Evolutionary conservation across 1,284 basidiomycete genomes (phyloP).

Genomic region (Austroboletus niveus): DNA sequence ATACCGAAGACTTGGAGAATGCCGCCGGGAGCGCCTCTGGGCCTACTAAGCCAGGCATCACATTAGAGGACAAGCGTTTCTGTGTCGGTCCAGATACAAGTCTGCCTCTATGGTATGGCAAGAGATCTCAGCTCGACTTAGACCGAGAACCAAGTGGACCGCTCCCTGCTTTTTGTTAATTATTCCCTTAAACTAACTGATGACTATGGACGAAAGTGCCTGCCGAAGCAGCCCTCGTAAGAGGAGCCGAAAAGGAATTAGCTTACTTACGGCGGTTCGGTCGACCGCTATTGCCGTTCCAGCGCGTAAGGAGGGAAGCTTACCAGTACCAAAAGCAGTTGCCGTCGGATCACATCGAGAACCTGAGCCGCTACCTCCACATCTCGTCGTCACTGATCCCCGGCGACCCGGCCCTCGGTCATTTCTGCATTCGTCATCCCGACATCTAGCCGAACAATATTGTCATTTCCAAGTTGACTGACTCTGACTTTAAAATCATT

Average conservation of each 20-base stretch:
- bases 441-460: no score
- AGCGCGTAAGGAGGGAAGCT: no score
- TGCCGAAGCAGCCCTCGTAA: constrained; percentile 44
- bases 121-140: constrained; percentile 36
- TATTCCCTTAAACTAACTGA: constrained; percentile 2
- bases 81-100: constrained; percentile 46
- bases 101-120: constrained; percentile 38
- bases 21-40: constrained; percentile 25
- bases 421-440: no score
- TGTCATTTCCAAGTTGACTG: no score
- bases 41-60: constrained; percentile 13
- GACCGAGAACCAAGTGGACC: constrained; percentile 47
- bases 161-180: constrained; percentile 30
- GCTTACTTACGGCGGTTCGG: no score
- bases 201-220: constrained; percentile 43
- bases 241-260: constrained; percentile 29
- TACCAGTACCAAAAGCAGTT: no score
- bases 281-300: no score
- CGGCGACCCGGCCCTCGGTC: no score
- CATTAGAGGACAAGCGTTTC: constrained; percentile 34
- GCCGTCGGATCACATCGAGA: no score
- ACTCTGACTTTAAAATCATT: no score
- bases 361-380: no score
- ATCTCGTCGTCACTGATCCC: no score
- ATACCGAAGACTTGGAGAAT: constrained; percentile 41